Conservation (phyloP, 2,329 filamentous ascomycete genomes). For the Peltaster fructicola region DNA sequence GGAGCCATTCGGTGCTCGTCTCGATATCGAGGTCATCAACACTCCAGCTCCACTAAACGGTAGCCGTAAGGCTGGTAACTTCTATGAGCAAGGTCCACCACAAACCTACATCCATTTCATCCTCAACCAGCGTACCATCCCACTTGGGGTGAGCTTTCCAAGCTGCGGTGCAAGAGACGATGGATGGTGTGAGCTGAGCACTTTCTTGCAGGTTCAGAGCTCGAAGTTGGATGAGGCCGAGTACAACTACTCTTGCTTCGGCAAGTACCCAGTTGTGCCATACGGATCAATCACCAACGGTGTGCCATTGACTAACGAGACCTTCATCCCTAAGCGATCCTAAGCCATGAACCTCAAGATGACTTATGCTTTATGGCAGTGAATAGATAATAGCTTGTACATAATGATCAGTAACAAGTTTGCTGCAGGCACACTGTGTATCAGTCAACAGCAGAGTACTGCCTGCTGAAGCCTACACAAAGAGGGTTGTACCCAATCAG, state of each 20-base stretch:
- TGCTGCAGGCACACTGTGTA: too few species aligned
- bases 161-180: slow-evolving; percentile 50
- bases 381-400: background rate
- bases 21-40: slow-evolving; percentile 58
- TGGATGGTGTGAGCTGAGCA: slow-evolving; percentile 59
- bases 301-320: slow-evolving; percentile 18
- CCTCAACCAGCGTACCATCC: slow-evolving; percentile 50
- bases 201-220: slow-evolving; percentile 47
- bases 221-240: slow-evolving; percentile 39
- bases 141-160: slow-evolving; percentile 46
- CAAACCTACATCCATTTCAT: slow-evolving; percentile 59
- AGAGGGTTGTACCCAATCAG: too few species aligned
- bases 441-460: too few species aligned
- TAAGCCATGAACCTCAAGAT: too few species aligned
- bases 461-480: too few species aligned
- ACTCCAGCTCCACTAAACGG: slow-evolving; percentile 45
- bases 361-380: too few species aligned
- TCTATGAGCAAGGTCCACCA: slow-evolving; percentile 30
- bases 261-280: slow-evolving; percentile 29
- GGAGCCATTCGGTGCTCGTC: slow-evolving; percentile 52
- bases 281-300: slow-evolving; percentile 37
- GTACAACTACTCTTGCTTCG: slow-evolving; percentile 51
- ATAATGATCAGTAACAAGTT: background rate
- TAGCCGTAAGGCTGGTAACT: slow-evolving; percentile 26
- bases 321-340: too few species aligned